phyloP scores from a whole-genome alignment of 2,329 filamentous ascomycete species.

The Phoma sp. region DNA sequence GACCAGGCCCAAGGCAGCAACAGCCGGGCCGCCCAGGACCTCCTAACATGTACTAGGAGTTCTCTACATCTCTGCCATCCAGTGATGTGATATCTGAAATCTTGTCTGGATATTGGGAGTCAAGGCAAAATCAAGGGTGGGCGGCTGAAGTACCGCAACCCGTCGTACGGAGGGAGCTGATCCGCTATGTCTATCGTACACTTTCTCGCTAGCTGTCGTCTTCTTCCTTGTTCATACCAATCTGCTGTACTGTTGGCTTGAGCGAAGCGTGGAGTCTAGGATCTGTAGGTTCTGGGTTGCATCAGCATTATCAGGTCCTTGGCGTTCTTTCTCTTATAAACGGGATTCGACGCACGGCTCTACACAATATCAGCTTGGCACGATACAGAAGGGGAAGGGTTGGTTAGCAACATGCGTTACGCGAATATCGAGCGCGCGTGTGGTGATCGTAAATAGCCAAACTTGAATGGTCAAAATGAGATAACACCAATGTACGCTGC shows the following conservation, averaged over 20 bases:
- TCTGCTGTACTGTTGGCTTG: slow-evolving; percentile 16
- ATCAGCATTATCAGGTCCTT: slow-evolving; percentile 11
- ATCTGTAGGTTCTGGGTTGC: slow-evolving; percentile 15
- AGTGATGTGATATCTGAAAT: no score
- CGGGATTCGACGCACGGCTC: not conserved
- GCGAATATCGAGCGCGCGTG: not conserved
- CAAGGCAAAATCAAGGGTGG: not conserved
- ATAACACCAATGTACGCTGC: not conserved
- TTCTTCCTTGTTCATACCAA: slow-evolving; percentile 5
- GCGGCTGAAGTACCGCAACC: not conserved
- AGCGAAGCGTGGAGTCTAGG: slow-evolving; percentile 27
- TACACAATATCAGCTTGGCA: not conserved
- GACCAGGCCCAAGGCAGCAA: slow-evolving; percentile 37
- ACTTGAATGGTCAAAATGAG: slow-evolving; percentile 9
- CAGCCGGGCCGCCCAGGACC: slow-evolving; percentile 38
- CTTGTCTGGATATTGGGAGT: not conserved
- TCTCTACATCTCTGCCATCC: not conserved
- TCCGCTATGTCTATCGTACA: no score
- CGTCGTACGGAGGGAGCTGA: no score
- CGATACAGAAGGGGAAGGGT: not conserved
- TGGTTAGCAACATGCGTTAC: not conserved
- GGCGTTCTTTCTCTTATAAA: slow-evolving; percentile 4
- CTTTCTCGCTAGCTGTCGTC: not conserved
- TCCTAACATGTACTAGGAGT: slow-evolving; percentile 42
- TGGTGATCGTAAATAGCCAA: slow-evolving; percentile 10